Evolutionary conservation across 2,329 filamentous ascomycete species (phyloP).

Genomic region (Epichloe sp.): DNA sequence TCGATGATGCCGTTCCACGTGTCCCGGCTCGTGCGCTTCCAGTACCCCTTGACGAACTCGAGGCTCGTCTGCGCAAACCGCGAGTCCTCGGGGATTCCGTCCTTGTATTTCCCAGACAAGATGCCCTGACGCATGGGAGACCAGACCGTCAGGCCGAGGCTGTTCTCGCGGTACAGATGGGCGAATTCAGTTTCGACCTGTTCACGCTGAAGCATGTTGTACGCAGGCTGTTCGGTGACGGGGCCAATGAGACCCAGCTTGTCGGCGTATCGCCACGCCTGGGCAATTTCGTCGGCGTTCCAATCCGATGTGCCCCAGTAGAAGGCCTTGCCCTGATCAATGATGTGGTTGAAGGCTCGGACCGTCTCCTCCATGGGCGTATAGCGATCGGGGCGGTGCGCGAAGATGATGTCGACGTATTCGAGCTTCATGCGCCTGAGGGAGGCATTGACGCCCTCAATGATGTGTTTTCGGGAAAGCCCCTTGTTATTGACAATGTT

Average conservation of each 20-base stretch:
- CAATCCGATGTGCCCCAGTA: slow-evolving; percentile 62
- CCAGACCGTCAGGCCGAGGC: slow-evolving; percentile 50
- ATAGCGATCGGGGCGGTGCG: slow-evolving; percentile 52
- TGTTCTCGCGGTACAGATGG: slow-evolving; percentile 45
- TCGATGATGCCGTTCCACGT: slow-evolving; percentile 43
- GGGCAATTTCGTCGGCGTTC: slow-evolving; percentile 51
- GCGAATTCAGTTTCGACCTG: slow-evolving; percentile 52
- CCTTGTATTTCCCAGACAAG: slow-evolving; percentile 54
- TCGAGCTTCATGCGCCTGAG: slow-evolving; percentile 43
- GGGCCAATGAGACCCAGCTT: slow-evolving; percentile 48
- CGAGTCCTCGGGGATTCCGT: slow-evolving; percentile 47
- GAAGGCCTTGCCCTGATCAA: slow-evolving; percentile 53
- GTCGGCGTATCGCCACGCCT: slow-evolving; percentile 48
- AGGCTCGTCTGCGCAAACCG: slow-evolving; percentile 42
- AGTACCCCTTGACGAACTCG: slow-evolving; percentile 40
- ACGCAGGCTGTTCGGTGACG: slow-evolving; percentile 52
- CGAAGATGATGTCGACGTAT: slow-evolving; percentile 57
- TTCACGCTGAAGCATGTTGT: slow-evolving; percentile 49
- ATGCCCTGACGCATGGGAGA: slow-evolving; percentile 45
- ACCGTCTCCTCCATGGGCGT: slow-evolving; percentile 62
- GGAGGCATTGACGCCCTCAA: slow-evolving; percentile 50
- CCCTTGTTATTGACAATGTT: slow-evolving; percentile 54
- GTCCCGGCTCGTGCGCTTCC: slow-evolving; percentile 36
- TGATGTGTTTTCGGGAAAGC: slow-evolving; percentile 54
- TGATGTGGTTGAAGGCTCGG: slow-evolving; percentile 57